Evolutionary conservation across 2,329 filamentous ascomycete species (phyloP).

Genomic region (Talaromyces islandicus): DNA sequence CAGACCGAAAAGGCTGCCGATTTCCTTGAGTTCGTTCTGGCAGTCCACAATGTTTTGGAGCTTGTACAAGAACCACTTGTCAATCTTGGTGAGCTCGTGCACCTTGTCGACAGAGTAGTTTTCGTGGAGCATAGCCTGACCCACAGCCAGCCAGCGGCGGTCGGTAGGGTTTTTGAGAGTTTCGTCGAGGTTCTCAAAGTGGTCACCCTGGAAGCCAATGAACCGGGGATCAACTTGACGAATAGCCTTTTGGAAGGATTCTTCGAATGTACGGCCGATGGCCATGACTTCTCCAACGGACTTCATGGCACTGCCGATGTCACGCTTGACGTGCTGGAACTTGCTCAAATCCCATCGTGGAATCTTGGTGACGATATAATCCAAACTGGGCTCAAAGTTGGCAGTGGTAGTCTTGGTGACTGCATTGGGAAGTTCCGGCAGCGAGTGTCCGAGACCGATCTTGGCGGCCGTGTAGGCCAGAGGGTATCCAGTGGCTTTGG

Average conservation of each 20-base stretch:
- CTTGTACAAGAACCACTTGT: conserved; percentile 99
- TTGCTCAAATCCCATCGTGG: conserved; percentile 97
- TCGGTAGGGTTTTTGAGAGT: conserved; percentile 90
- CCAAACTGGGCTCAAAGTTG: conserved; percentile 95
- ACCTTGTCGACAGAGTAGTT: conserved; percentile 88
- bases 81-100: conserved; percentile 94
- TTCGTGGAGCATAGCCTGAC: conserved; percentile 96
- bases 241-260: conserved; percentile 98
- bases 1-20: conserved; percentile 74
- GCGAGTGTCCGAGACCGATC: conserved; percentile 90
- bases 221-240: conserved; percentile 92
- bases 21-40: conserved; percentile 75
- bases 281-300: conserved; percentile 99
- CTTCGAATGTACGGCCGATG: conserved; percentile 95
- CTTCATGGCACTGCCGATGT: conserved; percentile 98
- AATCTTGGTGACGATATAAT: conserved; percentile 98
- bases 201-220: conserved; percentile 88
- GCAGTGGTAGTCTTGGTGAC: conserved; percentile 98
- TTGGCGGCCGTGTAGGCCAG: conserved; percentile 96
- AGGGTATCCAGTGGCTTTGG: conserved; percentile 96
- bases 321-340: conserved; percentile 97
- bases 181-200: conserved; percentile 88
- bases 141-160: conserved; percentile 93
- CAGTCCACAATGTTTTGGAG: conserved; percentile 94
- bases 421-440: conserved; percentile 93